These are phyloP conservation scores for Trichophyton mentagrophytes DNA, from an alignment of 2,329 filamentous ascomycete genomes.

Conservation along the genomic window DNA sequence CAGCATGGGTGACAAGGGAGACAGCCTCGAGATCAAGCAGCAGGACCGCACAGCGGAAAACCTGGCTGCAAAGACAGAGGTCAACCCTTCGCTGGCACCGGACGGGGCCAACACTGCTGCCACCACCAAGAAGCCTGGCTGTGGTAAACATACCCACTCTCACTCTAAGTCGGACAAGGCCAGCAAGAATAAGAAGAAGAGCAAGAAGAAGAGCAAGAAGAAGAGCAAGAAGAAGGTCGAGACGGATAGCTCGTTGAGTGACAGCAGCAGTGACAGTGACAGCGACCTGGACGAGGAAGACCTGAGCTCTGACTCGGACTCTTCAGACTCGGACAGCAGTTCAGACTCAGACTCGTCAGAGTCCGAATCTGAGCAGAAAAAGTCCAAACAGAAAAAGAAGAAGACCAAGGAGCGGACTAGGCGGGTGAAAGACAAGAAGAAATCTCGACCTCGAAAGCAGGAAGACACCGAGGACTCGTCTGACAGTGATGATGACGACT, in stretches of 20 bases:
- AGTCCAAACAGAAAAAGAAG: conserved; percentile 7
- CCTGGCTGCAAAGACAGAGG: background rate
- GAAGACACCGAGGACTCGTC: conserved; percentile 7
- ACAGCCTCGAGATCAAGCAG: background rate
- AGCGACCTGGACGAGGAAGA: conserved; percentile 19
- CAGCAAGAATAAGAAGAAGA: conserved; percentile 5
- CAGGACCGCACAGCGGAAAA: background rate
- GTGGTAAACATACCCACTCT: background rate
- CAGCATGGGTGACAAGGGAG: background rate
- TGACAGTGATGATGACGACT: conserved; percentile 12
- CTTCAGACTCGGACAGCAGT: background rate
- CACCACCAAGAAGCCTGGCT: background rate
- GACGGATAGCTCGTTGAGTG: background rate
- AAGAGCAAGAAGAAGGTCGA: conserved; percentile 7
- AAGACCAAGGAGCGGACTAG: conserved; percentile 5
- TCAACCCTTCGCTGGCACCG: background rate
- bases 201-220: conserved; percentile 4
- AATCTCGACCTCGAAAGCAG: background rate
- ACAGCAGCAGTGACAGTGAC: conserved; percentile 16
- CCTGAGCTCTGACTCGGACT: background rate
- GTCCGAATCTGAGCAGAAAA: background rate
- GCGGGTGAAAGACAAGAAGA: conserved; percentile 4
- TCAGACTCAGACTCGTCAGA: background rate
- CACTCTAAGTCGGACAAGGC: conserved; percentile 1
- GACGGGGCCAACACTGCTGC: background rate